Base-by-base conservation (phyloP, 208 protist genomes). In the Crithidia expoeki region DNA sequence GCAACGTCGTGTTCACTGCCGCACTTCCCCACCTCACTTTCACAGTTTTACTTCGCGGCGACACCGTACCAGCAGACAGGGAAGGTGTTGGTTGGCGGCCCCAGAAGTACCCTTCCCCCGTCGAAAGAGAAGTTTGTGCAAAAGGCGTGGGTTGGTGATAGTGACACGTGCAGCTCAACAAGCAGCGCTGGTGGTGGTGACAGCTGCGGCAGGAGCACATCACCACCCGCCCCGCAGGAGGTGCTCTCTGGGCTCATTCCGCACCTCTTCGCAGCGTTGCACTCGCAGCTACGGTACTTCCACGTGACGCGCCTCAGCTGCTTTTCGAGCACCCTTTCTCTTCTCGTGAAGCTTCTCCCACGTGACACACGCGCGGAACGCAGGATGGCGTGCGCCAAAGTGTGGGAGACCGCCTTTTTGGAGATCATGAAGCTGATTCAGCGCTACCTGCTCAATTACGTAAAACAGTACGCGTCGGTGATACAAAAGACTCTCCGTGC, bases 351-450 rank as follows among this genome's bases (percentile, higher is more conserved):
- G 10, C 28, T 76, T 17, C 58, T 71, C n/a, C 47, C 72, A 2
- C 27, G 14, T 9, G 49, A 40, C 21, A 28, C 25, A 0, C 38
- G 19, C 0, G n/a, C 50, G 4, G 28, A 32, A 2, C 34, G 27
- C 25, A 16, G 36, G 11, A 25, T 33, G 5, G 33, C 57, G 36
- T 60, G 46, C 1, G 51, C 21, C 19, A 19, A 30, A n/a, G 33
- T 32, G 25, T 59, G 42, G 34, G 28, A 52, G 33, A 50, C 50
- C 5, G 53, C 34, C 17, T 76, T 66, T 17, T 0, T 71, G 33
- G 63, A 71, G 49, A 21, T 76, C 0, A 71, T 76, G 72, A 70
- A 71, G 57, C 72, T 76, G n/a, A 61, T 71, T 14, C 72, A 76
- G 36, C 72, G 62, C 25, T 21, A 33, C 7, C 17, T 76, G 55